Percentiles rank a stretch among this genome's conserved stretches.
Evolutionary conservation across 768 basidiomycete genomes (phyloP).

Genomic region (Cystofilobasidium ferigula): DNA sequence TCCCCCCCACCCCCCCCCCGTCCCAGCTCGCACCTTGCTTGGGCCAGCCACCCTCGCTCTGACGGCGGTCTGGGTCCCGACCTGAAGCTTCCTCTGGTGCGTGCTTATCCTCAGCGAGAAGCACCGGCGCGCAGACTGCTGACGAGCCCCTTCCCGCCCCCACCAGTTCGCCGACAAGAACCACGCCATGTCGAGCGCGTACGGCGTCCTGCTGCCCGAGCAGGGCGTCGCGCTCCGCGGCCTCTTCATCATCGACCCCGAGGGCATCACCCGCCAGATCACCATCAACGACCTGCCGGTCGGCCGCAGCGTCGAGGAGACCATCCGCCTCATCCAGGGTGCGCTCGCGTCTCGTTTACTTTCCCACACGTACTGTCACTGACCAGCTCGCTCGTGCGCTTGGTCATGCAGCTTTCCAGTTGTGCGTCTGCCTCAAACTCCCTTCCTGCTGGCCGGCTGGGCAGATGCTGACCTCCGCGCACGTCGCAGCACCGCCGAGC

Average conservation of each 20-base stretch:
- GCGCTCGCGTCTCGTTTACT: too few species aligned
- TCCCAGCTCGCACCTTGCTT: slow-evolving; percentile 60
- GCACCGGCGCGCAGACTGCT: too few species aligned
- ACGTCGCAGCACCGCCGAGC: too few species aligned
- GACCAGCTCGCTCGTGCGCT: too few species aligned
- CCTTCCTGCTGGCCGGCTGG: too few species aligned
- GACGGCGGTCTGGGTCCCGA: slow-evolving; percentile 83
- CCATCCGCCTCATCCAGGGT: slow-evolving; percentile 77
- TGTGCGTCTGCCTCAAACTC: too few species aligned
- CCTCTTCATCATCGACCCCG: slow-evolving; percentile 36
- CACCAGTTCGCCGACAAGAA: slow-evolving; percentile 33
- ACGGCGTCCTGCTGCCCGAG: slow-evolving; percentile 78
- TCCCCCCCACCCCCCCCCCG: too few species aligned
- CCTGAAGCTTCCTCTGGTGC: slow-evolving; percentile 56
- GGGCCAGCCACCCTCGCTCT: slow-evolving; percentile 69
- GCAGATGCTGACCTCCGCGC: too few species aligned
- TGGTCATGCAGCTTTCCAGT: too few species aligned
- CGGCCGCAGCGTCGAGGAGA: slow-evolving; percentile 83
- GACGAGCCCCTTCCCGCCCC: neutral
- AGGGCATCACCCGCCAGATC: slow-evolving; percentile 46
- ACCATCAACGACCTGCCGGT: slow-evolving; percentile 87
- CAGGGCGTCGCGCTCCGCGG: slow-evolving; percentile 76
- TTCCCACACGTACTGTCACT: too few species aligned
- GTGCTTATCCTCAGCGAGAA: too few species aligned
- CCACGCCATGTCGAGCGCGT: slow-evolving; percentile 70